These are phyloP conservation scores for Neofusicoccum umdonicola DNA, from an alignment of 2,329 filamentous ascomycete species.

Conservation along the genomic window DNA sequence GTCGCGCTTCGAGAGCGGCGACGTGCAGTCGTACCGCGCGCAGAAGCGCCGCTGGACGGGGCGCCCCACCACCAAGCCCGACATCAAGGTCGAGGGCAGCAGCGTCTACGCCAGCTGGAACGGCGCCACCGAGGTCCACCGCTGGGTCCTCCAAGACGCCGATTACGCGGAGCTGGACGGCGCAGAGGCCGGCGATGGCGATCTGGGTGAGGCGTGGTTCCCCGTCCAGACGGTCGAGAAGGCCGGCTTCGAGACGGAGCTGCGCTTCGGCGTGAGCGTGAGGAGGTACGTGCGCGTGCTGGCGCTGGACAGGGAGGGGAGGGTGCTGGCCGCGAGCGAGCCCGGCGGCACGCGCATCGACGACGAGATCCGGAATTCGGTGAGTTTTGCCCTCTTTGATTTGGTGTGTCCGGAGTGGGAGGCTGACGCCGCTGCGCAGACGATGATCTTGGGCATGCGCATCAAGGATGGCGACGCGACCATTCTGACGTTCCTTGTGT, in stretches of 20 bases:
- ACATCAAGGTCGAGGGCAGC: constrained; percentile 20
- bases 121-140: constrained; percentile 27
- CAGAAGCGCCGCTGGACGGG: constrained; percentile 29
- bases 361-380: constrained; percentile 4
- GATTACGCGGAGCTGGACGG: constrained; percentile 15
- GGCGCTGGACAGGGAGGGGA: constrained; percentile 18
- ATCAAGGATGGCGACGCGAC: constrained; percentile 1
- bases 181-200: constrained; percentile 19
- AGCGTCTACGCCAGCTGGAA: constrained; percentile 29
- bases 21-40: constrained; percentile 38
- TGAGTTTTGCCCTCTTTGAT: not conserved
- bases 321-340: constrained; percentile 5
- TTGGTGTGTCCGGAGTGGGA: not conserved
- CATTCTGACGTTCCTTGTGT: not conserved
- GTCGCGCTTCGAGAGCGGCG: constrained; percentile 23
- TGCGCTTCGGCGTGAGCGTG: constrained; percentile 11
- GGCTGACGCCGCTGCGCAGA: not conserved
- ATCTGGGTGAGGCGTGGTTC: constrained; percentile 10
- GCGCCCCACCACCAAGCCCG: constrained; percentile 22
- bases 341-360: not conserved
- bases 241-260: constrained; percentile 20
- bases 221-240: constrained; percentile 17
- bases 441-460: not conserved
- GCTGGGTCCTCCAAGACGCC: constrained; percentile 29
- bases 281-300: constrained; percentile 17